Evolutionary conservation across 805 yeast species (phyloP).

Genomic region (Candida quercuum): DNA sequence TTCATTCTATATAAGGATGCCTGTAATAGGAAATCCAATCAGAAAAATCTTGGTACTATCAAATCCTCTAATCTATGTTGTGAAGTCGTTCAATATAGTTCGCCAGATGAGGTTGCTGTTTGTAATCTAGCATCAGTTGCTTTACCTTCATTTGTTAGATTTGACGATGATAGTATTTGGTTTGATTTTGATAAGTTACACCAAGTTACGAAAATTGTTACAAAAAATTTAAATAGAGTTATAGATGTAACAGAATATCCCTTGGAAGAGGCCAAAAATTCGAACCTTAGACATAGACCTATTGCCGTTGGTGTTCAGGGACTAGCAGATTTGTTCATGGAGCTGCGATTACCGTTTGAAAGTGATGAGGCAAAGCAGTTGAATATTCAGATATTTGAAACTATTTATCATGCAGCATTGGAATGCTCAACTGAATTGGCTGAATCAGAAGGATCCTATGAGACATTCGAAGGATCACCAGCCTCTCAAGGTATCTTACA

Average conservation of each 20-base stretch:
- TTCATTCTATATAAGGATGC: constrained; percentile 92
- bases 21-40: constrained; percentile 83
- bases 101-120: constrained; percentile 91
- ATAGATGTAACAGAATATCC: constrained; percentile 89
- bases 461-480: constrained; percentile 79
- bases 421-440: constrained; percentile 88
- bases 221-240: constrained; percentile 72
- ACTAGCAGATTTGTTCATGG: constrained; percentile 82
- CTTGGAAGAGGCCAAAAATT: constrained; percentile 62
- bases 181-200: constrained; percentile 73
- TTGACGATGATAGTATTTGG: constrained; percentile 38
- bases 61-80: constrained; percentile 93
- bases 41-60: constrained; percentile 86
- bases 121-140: constrained; percentile 93
- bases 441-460: constrained; percentile 59
- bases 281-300: constrained; percentile 85
- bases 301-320: constrained; percentile 99
- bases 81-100: constrained; percentile 88
- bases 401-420: constrained; percentile 89
- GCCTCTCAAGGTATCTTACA: constrained; percentile 82
- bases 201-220: constrained; percentile 67
- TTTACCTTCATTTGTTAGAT: constrained; percentile 66
- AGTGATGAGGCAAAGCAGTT: constrained; percentile 69
- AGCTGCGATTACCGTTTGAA: constrained; percentile 80
- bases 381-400: constrained; percentile 86